These are phyloP conservation scores for Pichia cephalocereana DNA, from an alignment of 805 yeast species.

Conservation along the genomic window DNA sequence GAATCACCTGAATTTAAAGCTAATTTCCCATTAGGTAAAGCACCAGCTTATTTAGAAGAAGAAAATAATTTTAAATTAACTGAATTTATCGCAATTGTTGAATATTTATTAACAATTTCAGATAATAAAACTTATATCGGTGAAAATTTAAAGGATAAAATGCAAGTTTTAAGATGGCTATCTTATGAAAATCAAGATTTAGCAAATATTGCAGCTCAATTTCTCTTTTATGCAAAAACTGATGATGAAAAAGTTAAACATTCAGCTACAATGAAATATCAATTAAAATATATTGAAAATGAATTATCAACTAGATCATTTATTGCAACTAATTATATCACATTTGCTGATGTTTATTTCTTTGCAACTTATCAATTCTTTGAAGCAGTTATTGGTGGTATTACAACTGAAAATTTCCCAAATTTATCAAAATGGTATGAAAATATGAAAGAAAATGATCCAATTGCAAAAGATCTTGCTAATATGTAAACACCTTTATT, in stretches of 20 bases:
- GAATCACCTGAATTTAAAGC: constrained; percentile 33
- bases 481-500: neutral
- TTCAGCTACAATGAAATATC: neutral
- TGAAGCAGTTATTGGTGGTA: constrained; percentile 1
- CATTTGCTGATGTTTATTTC: constrained; percentile 6
- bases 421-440: constrained; percentile 1
- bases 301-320: constrained; percentile 4
- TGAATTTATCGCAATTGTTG: constrained; percentile 54
- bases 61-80: constrained; percentile 52
- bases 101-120: constrained; percentile 31
- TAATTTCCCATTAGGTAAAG: constrained; percentile 52
- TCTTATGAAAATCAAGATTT: constrained; percentile 61
- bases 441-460: neutral
- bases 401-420: neutral
- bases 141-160: constrained; percentile 48
- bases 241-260: constrained; percentile 4
- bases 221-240: neutral
- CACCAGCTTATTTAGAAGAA: constrained; percentile 57
- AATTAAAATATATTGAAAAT: neutral
- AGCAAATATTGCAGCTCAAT: neutral
- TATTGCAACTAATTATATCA: constrained; percentile 2
- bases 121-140: constrained; percentile 44
- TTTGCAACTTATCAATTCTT: constrained; percentile 1
- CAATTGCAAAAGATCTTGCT: neutral
- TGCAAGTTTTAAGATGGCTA: constrained; percentile 62